Percentiles rank a stretch among this genome's conserved stretches.
phyloP scores from a whole-genome alignment of 441 rosid genomes.

The Kokia cookei region DNA sequence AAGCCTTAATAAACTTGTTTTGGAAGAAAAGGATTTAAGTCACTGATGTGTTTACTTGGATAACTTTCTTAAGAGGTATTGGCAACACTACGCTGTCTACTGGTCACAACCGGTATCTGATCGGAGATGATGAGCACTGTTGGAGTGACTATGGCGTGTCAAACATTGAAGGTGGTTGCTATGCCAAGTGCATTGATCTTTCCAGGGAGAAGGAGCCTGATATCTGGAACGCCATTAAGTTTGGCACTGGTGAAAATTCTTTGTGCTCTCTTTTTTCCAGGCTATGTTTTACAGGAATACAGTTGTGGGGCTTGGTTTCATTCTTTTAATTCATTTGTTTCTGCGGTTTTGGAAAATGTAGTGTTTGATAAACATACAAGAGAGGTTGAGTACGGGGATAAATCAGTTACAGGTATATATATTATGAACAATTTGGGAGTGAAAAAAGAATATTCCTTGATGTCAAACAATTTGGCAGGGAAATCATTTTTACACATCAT shows the following conservation, averaged over 20 bases:
- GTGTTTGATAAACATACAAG: conserved; percentile 89
- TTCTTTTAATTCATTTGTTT: not conserved
- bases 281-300: not conserved
- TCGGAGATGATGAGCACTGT: conserved; percentile 97
- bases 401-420: conserved; percentile 69
- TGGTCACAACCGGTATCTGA: conserved; percentile 81
- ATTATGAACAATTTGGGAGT: not conserved
- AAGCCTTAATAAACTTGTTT: not conserved
- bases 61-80: conserved; percentile 45
- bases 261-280: not conserved
- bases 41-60: conserved; percentile 4
- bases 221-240: conserved; percentile 94
- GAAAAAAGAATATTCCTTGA: not conserved
- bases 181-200: conserved; percentile 94
- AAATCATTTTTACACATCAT: not conserved
- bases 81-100: conserved; percentile 97
- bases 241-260: conserved; percentile 63
- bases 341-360: conserved; percentile 75
- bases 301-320: not conserved
- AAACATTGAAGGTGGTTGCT: conserved; percentile 97
- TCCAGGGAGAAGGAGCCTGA: conserved; percentile 90
- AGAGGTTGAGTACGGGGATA: conserved; percentile 76
- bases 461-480: not conserved
- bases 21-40: not conserved
- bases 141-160: conserved; percentile 93